phyloP scores from a whole-genome alignment of 306 rosid genomes.

The Spatholobus suberectus region DNA sequence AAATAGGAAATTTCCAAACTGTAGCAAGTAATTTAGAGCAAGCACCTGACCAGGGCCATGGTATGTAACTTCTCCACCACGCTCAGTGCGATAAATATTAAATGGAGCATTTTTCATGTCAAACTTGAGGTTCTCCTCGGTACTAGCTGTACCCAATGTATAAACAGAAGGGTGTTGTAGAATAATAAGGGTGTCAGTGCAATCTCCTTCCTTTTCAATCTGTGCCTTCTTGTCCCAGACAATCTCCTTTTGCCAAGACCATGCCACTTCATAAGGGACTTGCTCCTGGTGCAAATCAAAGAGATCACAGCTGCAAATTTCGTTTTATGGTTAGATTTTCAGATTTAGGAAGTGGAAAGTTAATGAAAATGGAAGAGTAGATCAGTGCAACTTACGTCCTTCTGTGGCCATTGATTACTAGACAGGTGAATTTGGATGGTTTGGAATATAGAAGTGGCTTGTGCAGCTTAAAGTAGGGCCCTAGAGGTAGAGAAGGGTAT shows the following conservation, averaged over 20 bases:
- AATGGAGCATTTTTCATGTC: slow-evolving; percentile 49
- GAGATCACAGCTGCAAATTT: slow-evolving; percentile 68
- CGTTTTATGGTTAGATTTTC: not conserved
- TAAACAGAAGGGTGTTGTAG: slow-evolving; percentile 53
- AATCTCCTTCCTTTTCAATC: slow-evolving; percentile 45
- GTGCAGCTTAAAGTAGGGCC: not conserved
- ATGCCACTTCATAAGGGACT: slow-evolving; percentile 65
- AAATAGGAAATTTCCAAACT: not conserved
- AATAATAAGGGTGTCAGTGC: slow-evolving; percentile 46
- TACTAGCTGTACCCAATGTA: slow-evolving; percentile 45
- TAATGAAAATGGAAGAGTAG: not conserved
- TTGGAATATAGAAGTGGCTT: not conserved
- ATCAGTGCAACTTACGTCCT: not conserved
- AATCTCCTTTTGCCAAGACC: slow-evolving; percentile 55
- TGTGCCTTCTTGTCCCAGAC: slow-evolving; percentile 46
- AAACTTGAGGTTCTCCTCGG: slow-evolving; percentile 46
- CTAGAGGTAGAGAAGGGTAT: slow-evolving; percentile 13
- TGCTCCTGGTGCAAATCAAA: slow-evolving; percentile 64
- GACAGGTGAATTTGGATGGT: not conserved
- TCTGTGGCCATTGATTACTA: not conserved
- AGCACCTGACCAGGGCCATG: slow-evolving; percentile 62
- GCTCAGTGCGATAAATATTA: slow-evolving; percentile 54
- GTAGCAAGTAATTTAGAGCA: not conserved
- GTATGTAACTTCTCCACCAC: slow-evolving; percentile 61
- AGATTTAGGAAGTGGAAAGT: not conserved